phyloP scores from a whole-genome alignment of 169 alveolate genomes.

The Perkinsus olseni region DNA sequence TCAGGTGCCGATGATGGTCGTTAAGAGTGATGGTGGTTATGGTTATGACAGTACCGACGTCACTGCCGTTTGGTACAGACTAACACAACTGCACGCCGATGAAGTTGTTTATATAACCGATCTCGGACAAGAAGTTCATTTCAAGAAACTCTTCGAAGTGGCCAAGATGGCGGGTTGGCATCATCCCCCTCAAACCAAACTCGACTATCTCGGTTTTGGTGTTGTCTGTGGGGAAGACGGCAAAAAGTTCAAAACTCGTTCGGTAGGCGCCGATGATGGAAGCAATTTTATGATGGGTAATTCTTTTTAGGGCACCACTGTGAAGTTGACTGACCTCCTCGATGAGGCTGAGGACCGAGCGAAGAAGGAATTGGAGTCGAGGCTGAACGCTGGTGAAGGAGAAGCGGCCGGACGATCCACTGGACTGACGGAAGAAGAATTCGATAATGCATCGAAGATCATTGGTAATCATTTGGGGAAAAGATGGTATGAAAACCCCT shows the following conservation, averaged over 20 bases:
- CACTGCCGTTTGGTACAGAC: constrained; percentile 84
- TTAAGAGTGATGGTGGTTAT: constrained; percentile 96
- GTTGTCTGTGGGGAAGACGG: constrained; percentile 88
- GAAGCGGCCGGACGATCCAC: no score
- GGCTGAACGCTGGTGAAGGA: neutral
- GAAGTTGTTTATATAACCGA: constrained; percentile 91
- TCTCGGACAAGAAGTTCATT: constrained; percentile 88
- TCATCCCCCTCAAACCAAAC: constrained; percentile 56
- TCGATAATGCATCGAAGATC: no score
- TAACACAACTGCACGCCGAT: constrained; percentile 40
- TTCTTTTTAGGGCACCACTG: constrained; percentile 66
- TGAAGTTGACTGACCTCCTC: constrained; percentile 81
- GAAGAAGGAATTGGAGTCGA: constrained; percentile 57
- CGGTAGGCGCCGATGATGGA: constrained; percentile 27
- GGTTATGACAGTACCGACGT: constrained; percentile 98
- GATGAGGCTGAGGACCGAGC: constrained; percentile 95
- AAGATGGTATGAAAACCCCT: no score
- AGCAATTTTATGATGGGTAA: no score
- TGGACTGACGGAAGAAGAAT: no score
- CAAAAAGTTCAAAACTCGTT: constrained; percentile 89
- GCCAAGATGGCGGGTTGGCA: constrained; percentile 82
- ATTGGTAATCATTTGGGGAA: no score
- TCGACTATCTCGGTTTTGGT: constrained; percentile 96
- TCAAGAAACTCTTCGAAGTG: constrained; percentile 83
- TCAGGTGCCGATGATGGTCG: constrained; percentile 82